Evolutionary conservation across 2,329 filamentous ascomycete genomes (phyloP).

Genomic region (Diaporthe humulicola): DNA sequence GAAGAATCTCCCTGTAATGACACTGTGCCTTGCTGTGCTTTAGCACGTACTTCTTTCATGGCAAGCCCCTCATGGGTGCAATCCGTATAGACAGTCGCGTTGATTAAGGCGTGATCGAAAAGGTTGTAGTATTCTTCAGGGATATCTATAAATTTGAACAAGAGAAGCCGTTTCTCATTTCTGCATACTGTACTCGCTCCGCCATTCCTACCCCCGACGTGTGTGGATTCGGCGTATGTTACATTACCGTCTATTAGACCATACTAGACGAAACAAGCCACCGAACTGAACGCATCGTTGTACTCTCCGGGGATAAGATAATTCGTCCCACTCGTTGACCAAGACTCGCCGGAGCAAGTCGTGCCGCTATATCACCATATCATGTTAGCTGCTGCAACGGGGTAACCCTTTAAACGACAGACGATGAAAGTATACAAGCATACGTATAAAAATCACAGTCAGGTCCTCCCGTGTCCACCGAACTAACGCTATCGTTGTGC

Average conservation of each 20-base stretch:
- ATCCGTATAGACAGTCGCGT: not conserved
- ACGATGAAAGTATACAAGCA: not conserved
- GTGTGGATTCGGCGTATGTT: not conserved
- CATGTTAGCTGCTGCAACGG: not conserved
- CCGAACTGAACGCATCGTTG: constrained; percentile 26
- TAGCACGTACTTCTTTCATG: not conserved
- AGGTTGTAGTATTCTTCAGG: not conserved
- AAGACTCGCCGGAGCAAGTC: constrained; percentile 24
- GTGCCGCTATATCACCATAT: not conserved
- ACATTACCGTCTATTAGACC: not conserved
- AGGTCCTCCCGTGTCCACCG: constrained; percentile 23
- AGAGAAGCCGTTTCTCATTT: not conserved
- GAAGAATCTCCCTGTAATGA: not conserved
- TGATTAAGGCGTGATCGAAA: not conserved
- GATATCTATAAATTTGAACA: not conserved
- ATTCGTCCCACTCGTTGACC: constrained; percentile 22
- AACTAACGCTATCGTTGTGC: constrained; percentile 27
- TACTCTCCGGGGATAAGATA: constrained; percentile 29
- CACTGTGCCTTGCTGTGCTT: not conserved
- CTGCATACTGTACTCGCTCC: not conserved
- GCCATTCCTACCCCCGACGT: not conserved
- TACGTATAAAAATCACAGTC: constrained; percentile 30
- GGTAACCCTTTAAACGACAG: not conserved
- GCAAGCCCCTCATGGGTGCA: not conserved
- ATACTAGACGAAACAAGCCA: constrained; percentile 1